Conservation (phyloP, 176 grass and related monocot genomes). For the Rhynchospora pubera region DNA sequence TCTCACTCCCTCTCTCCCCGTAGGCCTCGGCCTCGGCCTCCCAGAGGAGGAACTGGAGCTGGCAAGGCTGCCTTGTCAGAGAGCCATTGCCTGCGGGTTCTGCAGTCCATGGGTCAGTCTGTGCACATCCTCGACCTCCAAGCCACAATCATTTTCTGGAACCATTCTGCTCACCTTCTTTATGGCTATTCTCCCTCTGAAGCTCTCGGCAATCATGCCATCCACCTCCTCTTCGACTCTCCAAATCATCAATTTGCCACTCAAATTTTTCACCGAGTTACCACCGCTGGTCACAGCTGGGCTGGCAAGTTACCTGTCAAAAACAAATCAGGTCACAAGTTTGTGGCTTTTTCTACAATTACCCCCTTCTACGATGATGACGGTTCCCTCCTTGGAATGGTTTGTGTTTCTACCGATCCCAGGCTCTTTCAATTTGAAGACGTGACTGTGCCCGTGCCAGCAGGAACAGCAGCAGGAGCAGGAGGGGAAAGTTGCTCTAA, state of each 20-base stretch:
- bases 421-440: constrained; percentile 17
- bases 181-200: constrained; percentile 78
- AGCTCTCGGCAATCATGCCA: constrained; percentile 75
- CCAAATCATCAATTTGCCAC: constrained; percentile 36
- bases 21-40: too few species aligned
- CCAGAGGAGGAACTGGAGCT: too few species aligned
- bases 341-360: constrained; percentile 64
- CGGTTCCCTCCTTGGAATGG: constrained; percentile 72
- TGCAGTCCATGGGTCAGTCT: constrained; percentile 78
- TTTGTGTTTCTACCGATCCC: constrained; percentile 74
- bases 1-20: constrained; percentile 80
- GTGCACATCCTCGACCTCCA: constrained; percentile 86
- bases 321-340: constrained; percentile 56
- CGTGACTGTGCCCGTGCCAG: too few species aligned
- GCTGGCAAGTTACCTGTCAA: constrained; percentile 80
- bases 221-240: constrained; percentile 59
- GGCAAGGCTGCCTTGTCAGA: too few species aligned
- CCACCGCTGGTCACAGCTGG: constrained; percentile 76
- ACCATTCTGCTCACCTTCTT: constrained; percentile 66
- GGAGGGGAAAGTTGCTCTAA: neutral
- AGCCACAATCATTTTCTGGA: constrained; percentile 93
- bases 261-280: constrained; percentile 41
- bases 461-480: too few species aligned
- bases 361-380: constrained; percentile 94
- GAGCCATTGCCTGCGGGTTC: constrained; percentile 46